These are phyloP conservation scores for Acacia crassicarpa DNA, from an alignment of 306 rosid species.

Conservation along the genomic window DNA sequence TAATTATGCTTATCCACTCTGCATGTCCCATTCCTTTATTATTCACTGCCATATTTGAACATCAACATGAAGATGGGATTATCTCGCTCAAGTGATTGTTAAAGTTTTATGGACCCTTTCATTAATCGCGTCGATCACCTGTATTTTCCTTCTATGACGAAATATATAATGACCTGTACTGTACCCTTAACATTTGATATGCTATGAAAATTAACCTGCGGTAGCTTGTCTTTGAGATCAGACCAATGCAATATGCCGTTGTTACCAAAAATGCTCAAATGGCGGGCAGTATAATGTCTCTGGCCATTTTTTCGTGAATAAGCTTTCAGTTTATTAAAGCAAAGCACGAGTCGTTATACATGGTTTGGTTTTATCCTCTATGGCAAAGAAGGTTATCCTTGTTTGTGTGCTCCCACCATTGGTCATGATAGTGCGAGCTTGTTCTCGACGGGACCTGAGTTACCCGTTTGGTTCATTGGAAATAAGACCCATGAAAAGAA, in stretches of 20 bases:
- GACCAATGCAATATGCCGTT: neutral
- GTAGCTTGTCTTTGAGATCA: neutral
- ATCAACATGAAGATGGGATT: neutral
- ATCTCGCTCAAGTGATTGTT: neutral
- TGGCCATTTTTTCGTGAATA: neutral
- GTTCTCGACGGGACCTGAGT: no score
- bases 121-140: neutral
- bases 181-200: neutral
- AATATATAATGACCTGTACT: neutral
- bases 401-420: no score
- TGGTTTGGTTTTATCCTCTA: no score
- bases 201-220: neutral
- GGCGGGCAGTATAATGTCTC: neutral
- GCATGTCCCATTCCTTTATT: constrained; percentile 23
- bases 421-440: no score
- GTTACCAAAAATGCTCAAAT: neutral
- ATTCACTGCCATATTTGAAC: neutral
- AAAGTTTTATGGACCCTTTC: no score
- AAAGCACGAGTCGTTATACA: no score
- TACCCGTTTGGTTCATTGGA: no score
- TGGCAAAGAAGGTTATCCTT: no score
- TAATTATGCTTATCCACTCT: constrained; percentile 19
- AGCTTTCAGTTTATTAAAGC: no score
- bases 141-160: neutral
- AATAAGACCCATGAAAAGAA: no score